Percentiles rank a stretch among this genome's conserved stretches.
phyloP scores from a whole-genome alignment of 78 protist species.

The Cyanophora paradoxa region DNA sequence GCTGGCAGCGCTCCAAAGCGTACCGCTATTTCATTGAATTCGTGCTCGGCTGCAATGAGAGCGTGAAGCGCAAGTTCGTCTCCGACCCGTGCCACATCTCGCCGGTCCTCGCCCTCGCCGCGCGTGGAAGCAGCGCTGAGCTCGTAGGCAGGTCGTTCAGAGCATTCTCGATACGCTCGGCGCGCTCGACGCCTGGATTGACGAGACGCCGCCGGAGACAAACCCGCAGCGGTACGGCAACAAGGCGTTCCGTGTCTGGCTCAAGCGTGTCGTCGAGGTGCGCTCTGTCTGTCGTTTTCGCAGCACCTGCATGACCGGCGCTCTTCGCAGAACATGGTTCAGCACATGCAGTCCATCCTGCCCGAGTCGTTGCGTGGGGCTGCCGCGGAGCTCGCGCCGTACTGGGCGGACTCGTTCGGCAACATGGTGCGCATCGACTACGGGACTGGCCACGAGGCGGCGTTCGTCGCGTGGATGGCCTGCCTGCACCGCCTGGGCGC shows the following conservation, averaged over 20 bases:
- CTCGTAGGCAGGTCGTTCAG: conserved; percentile 15
- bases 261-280: background rate
- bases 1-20: background rate
- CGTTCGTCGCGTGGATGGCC: conserved; percentile 36
- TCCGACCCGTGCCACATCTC: background rate
- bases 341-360: background rate
- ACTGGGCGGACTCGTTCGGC: conserved; percentile 76
- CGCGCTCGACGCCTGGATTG: conserved; percentile 25
- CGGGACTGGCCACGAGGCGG: conserved; percentile 96
- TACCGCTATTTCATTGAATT: background rate
- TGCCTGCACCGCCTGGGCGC: conserved; percentile 31
- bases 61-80: background rate
- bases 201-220: conserved; percentile 55
- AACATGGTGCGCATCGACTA: conserved; percentile 87
- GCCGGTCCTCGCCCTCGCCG: background rate
- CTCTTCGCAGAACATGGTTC: background rate
- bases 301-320: background rate
- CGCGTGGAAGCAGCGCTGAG: too few species aligned
- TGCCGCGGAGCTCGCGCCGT: conserved; percentile 63
- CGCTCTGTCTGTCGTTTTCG: background rate
- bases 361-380: conserved; percentile 20
- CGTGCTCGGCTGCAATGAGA: background rate
- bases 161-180: conserved; percentile 27
- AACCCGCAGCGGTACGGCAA: conserved; percentile 76
- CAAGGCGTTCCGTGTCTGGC: conserved; percentile 57